phyloP scores from a whole-genome alignment of 805 yeast species.

The Vanderwaltozyma yarrowii region DNA sequence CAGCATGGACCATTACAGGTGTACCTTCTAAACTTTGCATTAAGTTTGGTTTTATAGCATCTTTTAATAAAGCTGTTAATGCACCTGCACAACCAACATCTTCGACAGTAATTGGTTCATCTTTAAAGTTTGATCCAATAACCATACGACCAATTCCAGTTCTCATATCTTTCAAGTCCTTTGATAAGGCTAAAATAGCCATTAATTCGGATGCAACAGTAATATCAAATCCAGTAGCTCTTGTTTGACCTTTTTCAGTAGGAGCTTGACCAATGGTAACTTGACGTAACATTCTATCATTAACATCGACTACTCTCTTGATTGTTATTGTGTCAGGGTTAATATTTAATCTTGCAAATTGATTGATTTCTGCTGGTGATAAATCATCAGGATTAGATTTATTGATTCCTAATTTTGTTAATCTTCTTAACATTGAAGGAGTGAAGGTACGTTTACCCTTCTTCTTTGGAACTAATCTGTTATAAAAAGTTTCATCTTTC shows the following conservation, averaged over 20 bases:
- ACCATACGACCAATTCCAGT: conserved; percentile 82
- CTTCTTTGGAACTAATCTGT: conserved; percentile 76
- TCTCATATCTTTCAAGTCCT: conserved; percentile 72
- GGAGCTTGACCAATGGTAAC: conserved; percentile 86
- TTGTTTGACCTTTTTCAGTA: conserved; percentile 80
- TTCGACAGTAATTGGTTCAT: conserved; percentile 84
- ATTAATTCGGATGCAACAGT: conserved; percentile 93
- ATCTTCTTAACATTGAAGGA: conserved; percentile 64
- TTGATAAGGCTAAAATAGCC: conserved; percentile 88
- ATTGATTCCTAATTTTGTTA: conserved; percentile 68
- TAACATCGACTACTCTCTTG: conserved; percentile 89
- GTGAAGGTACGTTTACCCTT: conserved; percentile 75
- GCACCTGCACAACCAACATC: conserved; percentile 97
- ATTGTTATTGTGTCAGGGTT: conserved; percentile 86
- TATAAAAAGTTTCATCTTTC: conserved; percentile 64
- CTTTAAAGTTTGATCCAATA: conserved; percentile 65
- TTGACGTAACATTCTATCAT: conserved; percentile 84
- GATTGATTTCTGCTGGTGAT: conserved; percentile 61
- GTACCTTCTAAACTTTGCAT: conserved; percentile 98
- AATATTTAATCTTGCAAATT: conserved; percentile 76
- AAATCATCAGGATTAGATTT: conserved; percentile 74
- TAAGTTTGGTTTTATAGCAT: conserved; percentile 90
- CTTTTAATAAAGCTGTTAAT: conserved; percentile 84
- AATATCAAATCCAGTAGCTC: conserved; percentile 89
- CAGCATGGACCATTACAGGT: conserved; percentile 95